Evolutionary conservation across 768 basidiomycete species (phyloP).

Genomic region (Tricholomella constricta): DNA sequence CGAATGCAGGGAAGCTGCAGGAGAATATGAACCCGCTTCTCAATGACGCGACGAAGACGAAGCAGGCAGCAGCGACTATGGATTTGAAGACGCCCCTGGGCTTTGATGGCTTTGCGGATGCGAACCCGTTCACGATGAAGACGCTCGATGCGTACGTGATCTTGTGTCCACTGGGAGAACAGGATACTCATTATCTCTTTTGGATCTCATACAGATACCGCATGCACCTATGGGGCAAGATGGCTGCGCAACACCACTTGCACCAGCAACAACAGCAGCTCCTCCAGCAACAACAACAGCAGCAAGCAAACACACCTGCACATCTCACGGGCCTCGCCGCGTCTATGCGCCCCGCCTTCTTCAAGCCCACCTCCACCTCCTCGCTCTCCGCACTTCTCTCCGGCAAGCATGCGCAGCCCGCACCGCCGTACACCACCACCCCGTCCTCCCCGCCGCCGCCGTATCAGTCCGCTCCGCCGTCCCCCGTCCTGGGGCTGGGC

Average conservation of each 20-base stretch:
- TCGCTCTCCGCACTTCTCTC: constrained; percentile 39
- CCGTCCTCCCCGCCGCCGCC: constrained; percentile 19
- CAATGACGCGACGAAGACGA: constrained; percentile 39
- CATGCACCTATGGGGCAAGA: constrained; percentile 92
- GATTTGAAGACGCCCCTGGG: constrained; percentile 28
- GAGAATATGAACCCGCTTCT: constrained; percentile 82
- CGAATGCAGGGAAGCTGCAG: constrained; percentile 39
- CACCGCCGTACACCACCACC: constrained; percentile 9
- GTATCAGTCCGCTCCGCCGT: constrained; percentile 41
- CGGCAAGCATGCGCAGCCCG: constrained; percentile 44
- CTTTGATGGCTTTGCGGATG: constrained; percentile 80
- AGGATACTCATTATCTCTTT: constrained; percentile 1
- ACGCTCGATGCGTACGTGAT: constrained; percentile 72
- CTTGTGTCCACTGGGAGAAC: neutral
- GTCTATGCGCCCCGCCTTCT: constrained; percentile 38
- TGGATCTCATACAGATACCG: constrained; percentile 50
- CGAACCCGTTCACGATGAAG: constrained; percentile 86
- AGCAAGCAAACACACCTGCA: constrained; percentile 34
- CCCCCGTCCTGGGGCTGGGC: constrained; percentile 34
- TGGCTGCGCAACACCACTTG: constrained; percentile 71
- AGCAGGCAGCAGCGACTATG: constrained; percentile 10
- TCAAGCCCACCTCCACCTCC: constrained; percentile 18
- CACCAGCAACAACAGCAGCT: constrained; percentile 39
- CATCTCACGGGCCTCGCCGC: constrained; percentile 40
- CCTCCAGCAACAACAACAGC: constrained; percentile 29